These are phyloP conservation scores for Diplotaxis tenuifolia DNA, from an alignment of 345 rosid genomes.

Conservation along the genomic window DNA sequence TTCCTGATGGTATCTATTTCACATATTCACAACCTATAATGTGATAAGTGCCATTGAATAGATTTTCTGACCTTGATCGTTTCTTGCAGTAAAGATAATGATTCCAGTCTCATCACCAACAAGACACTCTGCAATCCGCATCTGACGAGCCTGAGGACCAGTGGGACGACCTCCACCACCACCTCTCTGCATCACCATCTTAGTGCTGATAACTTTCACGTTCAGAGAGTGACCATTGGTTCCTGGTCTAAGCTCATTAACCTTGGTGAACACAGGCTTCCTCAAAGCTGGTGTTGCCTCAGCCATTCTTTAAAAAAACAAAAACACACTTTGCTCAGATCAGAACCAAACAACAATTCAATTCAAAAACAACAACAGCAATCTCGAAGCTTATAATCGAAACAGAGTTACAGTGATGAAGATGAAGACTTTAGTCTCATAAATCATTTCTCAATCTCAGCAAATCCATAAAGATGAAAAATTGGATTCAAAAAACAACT, in stretches of 20 bases:
- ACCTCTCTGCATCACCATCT: constrained; percentile 70
- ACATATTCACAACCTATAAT: neutral
- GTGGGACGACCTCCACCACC: constrained; percentile 51
- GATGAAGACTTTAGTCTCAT: neutral
- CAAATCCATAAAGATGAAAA: neutral
- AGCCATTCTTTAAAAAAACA: constrained; percentile 50
- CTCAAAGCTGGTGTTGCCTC: constrained; percentile 80
- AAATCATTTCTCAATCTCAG: neutral
- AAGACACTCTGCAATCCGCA: constrained; percentile 82
- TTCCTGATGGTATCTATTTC: neutral
- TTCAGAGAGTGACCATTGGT: constrained; percentile 82
- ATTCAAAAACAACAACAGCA: neutral
- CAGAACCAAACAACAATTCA: neutral
- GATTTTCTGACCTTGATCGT: constrained; percentile 97
- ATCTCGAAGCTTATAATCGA: neutral
- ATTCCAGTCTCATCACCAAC: constrained; percentile 96
- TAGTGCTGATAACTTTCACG: constrained; percentile 77
- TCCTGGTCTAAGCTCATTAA: constrained; percentile 86
- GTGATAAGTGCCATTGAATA: neutral
- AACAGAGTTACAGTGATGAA: constrained; percentile 14
- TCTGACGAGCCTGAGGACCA: constrained; percentile 79
- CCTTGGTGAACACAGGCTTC: constrained; percentile 85
- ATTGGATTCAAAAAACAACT: neutral
- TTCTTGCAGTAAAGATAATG: constrained; percentile 82
- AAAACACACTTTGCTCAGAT: neutral